A percentile compares a stretch with the other conserved stretches of the same genome.
phyloP scores from a whole-genome alignment of 73 alveolate species.

The Tetrahymena malaccensis region DNA sequence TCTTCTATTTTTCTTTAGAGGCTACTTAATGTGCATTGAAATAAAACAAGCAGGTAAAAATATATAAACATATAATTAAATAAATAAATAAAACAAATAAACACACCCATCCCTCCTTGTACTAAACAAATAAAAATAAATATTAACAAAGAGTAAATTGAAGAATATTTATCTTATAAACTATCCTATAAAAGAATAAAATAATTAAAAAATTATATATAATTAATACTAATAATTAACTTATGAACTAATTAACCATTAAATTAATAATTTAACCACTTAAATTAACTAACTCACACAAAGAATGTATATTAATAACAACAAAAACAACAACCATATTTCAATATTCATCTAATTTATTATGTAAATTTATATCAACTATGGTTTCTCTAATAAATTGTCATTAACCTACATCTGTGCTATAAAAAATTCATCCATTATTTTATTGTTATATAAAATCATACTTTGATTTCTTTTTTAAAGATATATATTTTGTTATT shows the following conservation, averaged over 20 bases:
- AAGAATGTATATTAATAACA: neutral
- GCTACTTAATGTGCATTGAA: neutral
- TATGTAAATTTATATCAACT: neutral
- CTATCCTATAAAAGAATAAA: no score
- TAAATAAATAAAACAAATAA: neutral
- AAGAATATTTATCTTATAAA: neutral
- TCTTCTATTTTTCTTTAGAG: neutral
- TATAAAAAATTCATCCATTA: neutral
- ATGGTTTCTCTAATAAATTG: neutral
- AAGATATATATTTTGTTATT: no score
- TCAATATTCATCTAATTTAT: neutral
- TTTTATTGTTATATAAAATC: neutral
- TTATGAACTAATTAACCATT: no score
- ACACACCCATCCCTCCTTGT: neutral
- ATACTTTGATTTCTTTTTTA: no score
- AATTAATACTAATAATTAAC: neutral
- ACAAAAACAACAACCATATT: neutral
- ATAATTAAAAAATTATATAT: no score
- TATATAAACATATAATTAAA: neutral
- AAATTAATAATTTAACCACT: neutral
- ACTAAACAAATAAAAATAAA: neutral
- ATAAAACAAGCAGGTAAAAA: no score
- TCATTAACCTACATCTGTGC: neutral
- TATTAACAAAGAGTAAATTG: neutral
- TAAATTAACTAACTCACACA: neutral